These are phyloP conservation scores for Populus ilicifolia DNA, from an alignment of 345 rosid species.

Conservation along the genomic window DNA sequence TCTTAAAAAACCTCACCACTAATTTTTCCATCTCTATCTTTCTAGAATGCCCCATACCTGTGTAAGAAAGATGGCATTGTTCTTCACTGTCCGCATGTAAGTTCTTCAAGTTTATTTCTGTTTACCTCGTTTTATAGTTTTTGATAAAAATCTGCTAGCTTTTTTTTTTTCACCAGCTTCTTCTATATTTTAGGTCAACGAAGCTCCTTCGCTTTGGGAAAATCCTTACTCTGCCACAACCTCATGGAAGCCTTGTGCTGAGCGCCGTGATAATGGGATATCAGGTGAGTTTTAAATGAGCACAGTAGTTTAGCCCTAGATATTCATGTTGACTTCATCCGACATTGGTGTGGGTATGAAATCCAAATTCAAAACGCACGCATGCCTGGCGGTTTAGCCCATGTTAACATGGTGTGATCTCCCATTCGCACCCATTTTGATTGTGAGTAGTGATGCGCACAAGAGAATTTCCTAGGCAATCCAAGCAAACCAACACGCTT, in stretches of 20 bases:
- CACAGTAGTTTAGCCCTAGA: not conserved
- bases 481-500: not conserved
- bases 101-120: slow-evolving; percentile 22
- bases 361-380: not conserved
- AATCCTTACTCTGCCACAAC: slow-evolving; percentile 94
- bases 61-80: slow-evolving; percentile 96
- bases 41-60: slow-evolving; percentile 81
- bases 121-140: not conserved
- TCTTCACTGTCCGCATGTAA: slow-evolving; percentile 86
- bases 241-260: slow-evolving; percentile 99
- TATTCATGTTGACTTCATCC: not conserved
- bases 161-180: not conserved
- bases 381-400: not conserved
- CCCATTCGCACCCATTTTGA: not conserved
- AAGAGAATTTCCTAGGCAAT: not conserved
- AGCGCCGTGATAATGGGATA: slow-evolving; percentile 70
- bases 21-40: not conserved
- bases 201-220: slow-evolving; percentile 91
- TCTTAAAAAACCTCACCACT: slow-evolving; percentile 1
- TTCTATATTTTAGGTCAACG: slow-evolving; percentile 58
- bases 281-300: slow-evolving; percentile 45
- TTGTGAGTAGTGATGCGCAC: not conserved
- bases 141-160: not conserved
- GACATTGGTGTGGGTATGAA: not conserved
- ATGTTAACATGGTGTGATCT: not conserved